Base-by-base conservation (phyloP, 2,329 filamentous ascomycete genomes). In the Pleoardoris graminearum region DNA sequence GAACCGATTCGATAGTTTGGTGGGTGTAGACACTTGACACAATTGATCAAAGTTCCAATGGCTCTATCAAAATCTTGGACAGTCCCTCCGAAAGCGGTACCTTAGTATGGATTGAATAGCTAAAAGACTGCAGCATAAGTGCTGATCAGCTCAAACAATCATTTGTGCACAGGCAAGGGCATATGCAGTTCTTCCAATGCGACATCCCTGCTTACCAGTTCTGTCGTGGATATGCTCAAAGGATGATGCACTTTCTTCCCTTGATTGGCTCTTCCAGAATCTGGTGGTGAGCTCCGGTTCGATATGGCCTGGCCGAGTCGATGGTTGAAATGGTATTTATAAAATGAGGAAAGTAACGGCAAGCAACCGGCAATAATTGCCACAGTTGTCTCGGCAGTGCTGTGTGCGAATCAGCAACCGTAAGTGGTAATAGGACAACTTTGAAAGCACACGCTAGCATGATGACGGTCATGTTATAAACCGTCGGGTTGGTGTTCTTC, bases 401-500 rank as follows among this genome's bases (percentile, higher is more conserved):
- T 48, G 5, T n/a, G 1, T 16, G n/a, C 4, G 12, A 16, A 7
- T 48, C 19, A 48, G 36, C 23, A 3, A 44, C 11, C n/a, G 10
- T 4, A 5, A 38, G 23, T n/a, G 8, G 8, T 10, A 4, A 14
- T 23, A 10, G 35, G 7, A 10, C 17, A 12, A 7, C 2, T 17
- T 23, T 23, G 14, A 32, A 10, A 10, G 16, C 46, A 19, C 41
- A 41, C 46, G 46, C 46, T 14, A 48, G 36, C 46, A 48, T 48
- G 27, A 48, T 48, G 11, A 48, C 46, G 4, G 46, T 48, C 46
- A 48, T 48, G 17, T 48, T 48, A 19, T 48, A 48, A 5, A 48
- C 29, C 7, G 46, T 48, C 17, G 46, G 46, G 16, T 48, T 48
- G 19, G 46, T 48, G 17, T 48, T 48, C 46, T 48, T 48, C 22